phyloP scores from a whole-genome alignment of 768 basidiomycete genomes.

The Hypholoma fasciculare region DNA sequence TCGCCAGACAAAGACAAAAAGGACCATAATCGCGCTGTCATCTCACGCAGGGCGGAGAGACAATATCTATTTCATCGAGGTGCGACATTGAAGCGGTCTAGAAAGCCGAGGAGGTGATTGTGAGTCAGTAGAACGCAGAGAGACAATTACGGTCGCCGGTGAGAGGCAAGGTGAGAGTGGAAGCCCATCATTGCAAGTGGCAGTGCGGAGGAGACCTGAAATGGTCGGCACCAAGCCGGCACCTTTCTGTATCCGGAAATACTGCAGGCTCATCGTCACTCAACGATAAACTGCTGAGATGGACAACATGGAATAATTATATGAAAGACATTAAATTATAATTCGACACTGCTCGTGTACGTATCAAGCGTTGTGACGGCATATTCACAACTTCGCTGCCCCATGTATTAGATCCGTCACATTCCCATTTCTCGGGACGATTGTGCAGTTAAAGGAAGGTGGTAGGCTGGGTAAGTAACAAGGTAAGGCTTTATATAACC shows the following conservation, averaged over 20 bases:
- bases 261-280: too few relatives aligned
- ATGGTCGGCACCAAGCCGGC: background rate
- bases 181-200: background rate
- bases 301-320: too few relatives aligned
- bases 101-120: background rate
- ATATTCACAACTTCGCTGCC: too few relatives aligned
- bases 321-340: too few relatives aligned
- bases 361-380: too few relatives aligned
- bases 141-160: background rate
- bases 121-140: background rate
- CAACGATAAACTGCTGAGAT: too few relatives aligned
- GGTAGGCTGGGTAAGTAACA: slow-evolving; percentile 15
- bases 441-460: slow-evolving; percentile 23
- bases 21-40: background rate
- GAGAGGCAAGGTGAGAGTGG: background rate
- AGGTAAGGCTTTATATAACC: background rate
- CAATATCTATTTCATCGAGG: slow-evolving; percentile 5
- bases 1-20: slow-evolving; percentile 16
- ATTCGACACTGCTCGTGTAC: too few relatives aligned
- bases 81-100: background rate
- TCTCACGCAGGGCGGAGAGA: background rate
- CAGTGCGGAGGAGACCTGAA: background rate
- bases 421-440: slow-evolving; percentile 16
- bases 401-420: background rate
- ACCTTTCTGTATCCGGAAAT: background rate